phyloP scores from a whole-genome alignment of 257 asterid species.

The Nicotiana tomentosiformis region DNA sequence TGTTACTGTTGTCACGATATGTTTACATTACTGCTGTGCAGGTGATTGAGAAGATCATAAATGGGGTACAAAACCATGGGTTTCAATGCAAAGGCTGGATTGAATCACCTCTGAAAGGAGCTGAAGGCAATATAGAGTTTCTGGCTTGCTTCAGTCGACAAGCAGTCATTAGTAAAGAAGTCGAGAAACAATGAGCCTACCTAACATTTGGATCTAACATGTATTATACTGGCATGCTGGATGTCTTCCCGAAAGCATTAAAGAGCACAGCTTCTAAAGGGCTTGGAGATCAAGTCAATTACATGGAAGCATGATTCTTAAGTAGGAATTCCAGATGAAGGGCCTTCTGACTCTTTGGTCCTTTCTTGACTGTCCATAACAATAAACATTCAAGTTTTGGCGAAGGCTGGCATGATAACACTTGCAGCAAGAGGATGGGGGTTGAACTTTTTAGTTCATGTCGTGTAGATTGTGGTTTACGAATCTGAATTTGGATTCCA shows the following conservation, averaged over 20 bases:
- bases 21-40: constrained; percentile 11
- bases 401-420: not conserved
- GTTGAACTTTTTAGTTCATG: not conserved
- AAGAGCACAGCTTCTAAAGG: not conserved
- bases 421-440: not conserved
- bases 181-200: not conserved
- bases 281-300: not conserved
- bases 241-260: not conserved
- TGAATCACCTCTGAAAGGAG: constrained; percentile 90
- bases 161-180: not conserved
- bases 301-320: not conserved
- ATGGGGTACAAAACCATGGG: constrained; percentile 69
- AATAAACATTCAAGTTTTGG: not conserved
- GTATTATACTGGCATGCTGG: not conserved
- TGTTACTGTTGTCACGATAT: not conserved
- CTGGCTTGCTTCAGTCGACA: constrained; percentile 56
- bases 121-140: constrained; percentile 92
- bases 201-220: not conserved
- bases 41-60: constrained; percentile 75
- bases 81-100: constrained; percentile 87
- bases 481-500: not conserved
- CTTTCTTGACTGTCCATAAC: not conserved
- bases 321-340: not conserved
- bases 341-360: not conserved
- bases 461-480: not conserved